phyloP scores from a whole-genome alignment of 148 eudicot genomes.

The Spergularia marina region DNA sequence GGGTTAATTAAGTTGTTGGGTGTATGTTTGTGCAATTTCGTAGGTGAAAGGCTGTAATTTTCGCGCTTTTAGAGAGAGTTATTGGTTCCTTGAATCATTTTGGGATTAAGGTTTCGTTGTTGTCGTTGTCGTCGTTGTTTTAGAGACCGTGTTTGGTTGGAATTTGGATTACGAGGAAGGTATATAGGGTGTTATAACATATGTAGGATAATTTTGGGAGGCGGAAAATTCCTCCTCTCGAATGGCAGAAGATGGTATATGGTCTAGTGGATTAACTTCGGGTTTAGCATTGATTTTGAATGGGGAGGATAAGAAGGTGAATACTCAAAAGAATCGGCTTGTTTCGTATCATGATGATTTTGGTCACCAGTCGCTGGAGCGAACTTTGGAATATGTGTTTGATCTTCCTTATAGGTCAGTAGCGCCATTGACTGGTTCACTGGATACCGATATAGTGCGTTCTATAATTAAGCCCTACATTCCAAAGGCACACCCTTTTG shows the following conservation, averaged over 20 bases:
- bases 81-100: background rate
- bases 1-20: background rate
- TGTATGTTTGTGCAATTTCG: background rate
- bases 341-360: slow-evolving; percentile 76
- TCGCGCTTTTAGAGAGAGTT: background rate
- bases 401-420: slow-evolving; percentile 64
- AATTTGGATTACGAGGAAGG: background rate
- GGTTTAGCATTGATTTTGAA: slow-evolving; percentile 76
- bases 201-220: slow-evolving; percentile 37
- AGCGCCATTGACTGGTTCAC: slow-evolving; percentile 37
- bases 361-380: slow-evolving; percentile 84
- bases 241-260: slow-evolving; percentile 74
- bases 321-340: slow-evolving; percentile 55
- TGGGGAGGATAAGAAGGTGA: slow-evolving; percentile 47
- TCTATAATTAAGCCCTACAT: slow-evolving; percentile 54
- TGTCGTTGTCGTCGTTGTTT: background rate
- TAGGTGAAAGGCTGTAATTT: slow-evolving; percentile 1
- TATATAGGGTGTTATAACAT: slow-evolving; percentile 6
- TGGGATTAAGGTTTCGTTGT: background rate
- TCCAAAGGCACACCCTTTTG: slow-evolving; percentile 25
- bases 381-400: slow-evolving; percentile 81
- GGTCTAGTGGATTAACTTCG: slow-evolving; percentile 60
- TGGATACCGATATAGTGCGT: slow-evolving; percentile 41
- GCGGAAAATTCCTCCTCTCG: slow-evolving; percentile 28
- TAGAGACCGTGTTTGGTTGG: background rate